phyloP scores from a whole-genome alignment of 1,284 basidiomycete species.

The Leucoagaricus sp. region DNA sequence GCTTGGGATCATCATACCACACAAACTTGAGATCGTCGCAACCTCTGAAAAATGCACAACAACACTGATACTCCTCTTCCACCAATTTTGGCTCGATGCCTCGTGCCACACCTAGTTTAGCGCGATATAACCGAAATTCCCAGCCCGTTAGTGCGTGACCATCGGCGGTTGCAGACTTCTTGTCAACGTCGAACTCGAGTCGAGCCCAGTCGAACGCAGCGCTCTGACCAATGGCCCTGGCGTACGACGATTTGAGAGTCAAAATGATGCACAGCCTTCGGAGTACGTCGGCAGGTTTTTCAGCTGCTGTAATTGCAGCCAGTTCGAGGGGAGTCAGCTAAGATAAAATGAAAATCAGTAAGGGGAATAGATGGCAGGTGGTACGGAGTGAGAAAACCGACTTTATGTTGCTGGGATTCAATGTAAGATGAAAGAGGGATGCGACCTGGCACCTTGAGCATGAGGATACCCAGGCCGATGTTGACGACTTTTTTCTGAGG shows the following conservation, averaged over 20 bases:
- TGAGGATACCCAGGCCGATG: conserved; percentile 74
- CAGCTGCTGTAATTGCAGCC: conserved; percentile 44
- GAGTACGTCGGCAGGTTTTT: conserved; percentile 58
- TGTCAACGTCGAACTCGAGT: conserved; percentile 75
- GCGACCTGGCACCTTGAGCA: conserved; percentile 57
- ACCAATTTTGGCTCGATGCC: conserved; percentile 43
- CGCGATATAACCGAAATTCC: conserved; percentile 80
- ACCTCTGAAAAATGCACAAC: conserved; percentile 72
- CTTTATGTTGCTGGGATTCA: conserved; percentile 75
- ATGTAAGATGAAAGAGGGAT: conserved; percentile 61
- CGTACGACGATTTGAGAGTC: conserved; percentile 76
- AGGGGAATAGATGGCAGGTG: background rate
- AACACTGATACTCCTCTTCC: conserved; percentile 72
- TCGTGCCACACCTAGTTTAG: conserved; percentile 66
- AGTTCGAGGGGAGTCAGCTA: conserved; percentile 68
- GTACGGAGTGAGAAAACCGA: conserved; percentile 22
- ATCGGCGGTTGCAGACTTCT: conserved; percentile 61
- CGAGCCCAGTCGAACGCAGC: conserved; percentile 77
- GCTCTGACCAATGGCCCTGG: conserved; percentile 78
- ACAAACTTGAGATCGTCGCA: conserved; percentile 63
- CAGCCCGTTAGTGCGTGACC: conserved; percentile 68
- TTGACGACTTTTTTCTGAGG: conserved; percentile 71
- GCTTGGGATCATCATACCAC: conserved; percentile 66
- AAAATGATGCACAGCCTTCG: conserved; percentile 74
- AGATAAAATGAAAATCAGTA: background rate